A percentile compares a stretch with the other conserved stretches of the same genome.
phyloP scores from a whole-genome alignment of 2,329 filamentous ascomycete genomes.

The Thermothelomyces thermophilus region DNA sequence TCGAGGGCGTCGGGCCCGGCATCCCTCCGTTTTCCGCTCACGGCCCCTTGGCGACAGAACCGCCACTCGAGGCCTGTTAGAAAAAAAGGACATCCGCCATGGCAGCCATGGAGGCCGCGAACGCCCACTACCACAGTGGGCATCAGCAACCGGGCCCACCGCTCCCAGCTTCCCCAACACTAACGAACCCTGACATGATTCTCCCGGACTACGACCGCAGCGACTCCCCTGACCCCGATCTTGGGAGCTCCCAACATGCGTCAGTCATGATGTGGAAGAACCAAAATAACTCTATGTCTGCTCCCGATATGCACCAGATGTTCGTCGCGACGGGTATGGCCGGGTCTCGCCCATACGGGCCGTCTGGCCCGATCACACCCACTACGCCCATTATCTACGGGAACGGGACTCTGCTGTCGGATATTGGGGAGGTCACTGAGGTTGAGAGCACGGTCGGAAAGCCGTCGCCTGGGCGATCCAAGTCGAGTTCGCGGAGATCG shows the following conservation, averaged over 20 bases:
- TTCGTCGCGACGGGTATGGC: conserved; percentile 33
- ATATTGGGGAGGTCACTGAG: conserved; percentile 54
- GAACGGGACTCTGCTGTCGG: conserved; percentile 62
- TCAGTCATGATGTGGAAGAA: conserved; percentile 48
- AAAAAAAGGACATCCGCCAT: conserved; percentile 13
- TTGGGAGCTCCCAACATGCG: conserved; percentile 40
- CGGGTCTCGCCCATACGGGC: conserved; percentile 27
- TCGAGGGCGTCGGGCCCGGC: conserved; percentile 10
- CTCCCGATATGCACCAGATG: conserved; percentile 36
- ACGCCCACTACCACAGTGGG: conserved; percentile 25
- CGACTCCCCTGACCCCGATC: conserved; percentile 45
- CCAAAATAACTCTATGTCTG: conserved; percentile 32
- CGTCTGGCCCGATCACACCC: conserved; percentile 42
- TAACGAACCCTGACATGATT: conserved; percentile 94
- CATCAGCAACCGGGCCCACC: conserved; percentile 35
- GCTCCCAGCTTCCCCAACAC: conserved; percentile 68
- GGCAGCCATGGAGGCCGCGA: conserved; percentile 28
- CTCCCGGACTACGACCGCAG: conserved; percentile 65
- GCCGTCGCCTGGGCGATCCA: conserved; percentile 34
- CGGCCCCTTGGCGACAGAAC: not conserved
- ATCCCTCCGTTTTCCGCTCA: not conserved
- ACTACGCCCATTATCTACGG: conserved; percentile 62
- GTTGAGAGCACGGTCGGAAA: conserved; percentile 43
- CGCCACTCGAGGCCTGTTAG: not conserved
- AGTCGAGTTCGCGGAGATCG: conserved; percentile 29